Conservation (phyloP, 192 early-diverging fungal genomes). For the Podila epigama region DNA sequence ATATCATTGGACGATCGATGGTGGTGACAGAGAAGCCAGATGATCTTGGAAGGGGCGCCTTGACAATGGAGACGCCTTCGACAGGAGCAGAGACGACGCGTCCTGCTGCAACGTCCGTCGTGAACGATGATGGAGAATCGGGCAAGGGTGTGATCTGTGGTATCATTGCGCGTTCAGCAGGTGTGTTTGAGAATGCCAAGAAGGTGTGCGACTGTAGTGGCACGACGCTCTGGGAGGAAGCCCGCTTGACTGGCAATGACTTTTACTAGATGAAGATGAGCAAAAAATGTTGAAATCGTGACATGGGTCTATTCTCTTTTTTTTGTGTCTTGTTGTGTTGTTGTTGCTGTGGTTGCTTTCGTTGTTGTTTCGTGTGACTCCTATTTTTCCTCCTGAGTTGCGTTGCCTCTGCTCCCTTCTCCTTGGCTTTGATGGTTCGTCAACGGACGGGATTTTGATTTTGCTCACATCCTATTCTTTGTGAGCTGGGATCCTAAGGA, state of each 20-base stretch:
- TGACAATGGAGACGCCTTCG: background rate
- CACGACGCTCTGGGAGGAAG: constrained; percentile 90
- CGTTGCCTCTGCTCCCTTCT: too few species aligned
- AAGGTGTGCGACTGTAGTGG: constrained; percentile 87
- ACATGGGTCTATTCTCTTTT: background rate
- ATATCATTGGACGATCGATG: constrained; percentile 89
- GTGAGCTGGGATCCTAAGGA: too few species aligned
- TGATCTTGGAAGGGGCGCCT: constrained; percentile 54
- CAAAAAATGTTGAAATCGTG: background rate
- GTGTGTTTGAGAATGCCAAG: constrained; percentile 91
- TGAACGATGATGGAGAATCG: constrained; percentile 59
- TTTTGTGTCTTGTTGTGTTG: background rate
- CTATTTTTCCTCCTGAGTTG: too few species aligned
- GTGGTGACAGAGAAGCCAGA: constrained; percentile 69
- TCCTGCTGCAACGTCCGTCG: background rate
- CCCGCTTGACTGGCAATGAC: constrained; percentile 51
- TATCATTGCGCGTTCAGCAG: constrained; percentile 88
- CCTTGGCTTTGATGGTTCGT: too few species aligned
- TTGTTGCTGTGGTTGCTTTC: background rate
- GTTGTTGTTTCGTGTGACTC: too few species aligned
- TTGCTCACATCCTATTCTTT: too few species aligned
- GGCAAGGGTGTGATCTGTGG: constrained; percentile 77
- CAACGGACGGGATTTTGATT: too few species aligned
- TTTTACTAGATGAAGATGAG: constrained; percentile 20
- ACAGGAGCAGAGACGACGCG: background rate